Base-by-base conservation (phyloP, 2,329 filamentous ascomycete genomes). In the Cordyceps sp. region DNA sequence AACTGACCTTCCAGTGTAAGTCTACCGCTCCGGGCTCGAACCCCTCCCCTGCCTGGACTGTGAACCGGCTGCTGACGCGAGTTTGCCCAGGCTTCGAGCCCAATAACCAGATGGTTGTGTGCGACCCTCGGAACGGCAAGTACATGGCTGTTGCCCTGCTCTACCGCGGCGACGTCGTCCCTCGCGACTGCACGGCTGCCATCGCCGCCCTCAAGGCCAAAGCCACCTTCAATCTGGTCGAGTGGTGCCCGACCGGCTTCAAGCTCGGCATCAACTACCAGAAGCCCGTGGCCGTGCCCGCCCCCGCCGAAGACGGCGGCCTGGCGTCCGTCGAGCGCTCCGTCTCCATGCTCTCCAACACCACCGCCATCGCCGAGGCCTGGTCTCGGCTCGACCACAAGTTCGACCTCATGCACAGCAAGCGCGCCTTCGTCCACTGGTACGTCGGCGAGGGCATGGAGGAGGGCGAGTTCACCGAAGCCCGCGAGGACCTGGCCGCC, bases 381-480 rank as follows among this genome's bases (percentile, higher is more conserved):
- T 80, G 75, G 75, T 76, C 73, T 37, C 69, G 73, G 40, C 66
- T 80, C 30, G 73, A 78, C 58, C 63, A 77, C 66, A 80, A 80
- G 62, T 80, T 81, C 56, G 75, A 80, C 46, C 74, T 80, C 46
- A 80, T 80, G 76, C 78, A 80, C 66, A 75, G 68, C 60, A 80
- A 80, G 69, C 74, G 76, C 43, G 75, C 76, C 37, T 80, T 81
- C 46, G 75, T 80, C 29, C 75, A 81, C 60, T 80, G 76, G 76
- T 81, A 81, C 44, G 82, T 90, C 33, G 82, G 82, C 42, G 82
- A 90, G 62, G 82, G 82, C 61, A 90, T 90, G 82, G 82, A 90
- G 63, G 82, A 90, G 56, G 82, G 82, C 47, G 82, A 90, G 58
- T 90, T 90, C 63, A 80, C 76, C 40, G 82, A 90, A 59, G 82